Conservation (phyloP, 164 flowering plant species). For the Tinospora cordifolia region DNA sequence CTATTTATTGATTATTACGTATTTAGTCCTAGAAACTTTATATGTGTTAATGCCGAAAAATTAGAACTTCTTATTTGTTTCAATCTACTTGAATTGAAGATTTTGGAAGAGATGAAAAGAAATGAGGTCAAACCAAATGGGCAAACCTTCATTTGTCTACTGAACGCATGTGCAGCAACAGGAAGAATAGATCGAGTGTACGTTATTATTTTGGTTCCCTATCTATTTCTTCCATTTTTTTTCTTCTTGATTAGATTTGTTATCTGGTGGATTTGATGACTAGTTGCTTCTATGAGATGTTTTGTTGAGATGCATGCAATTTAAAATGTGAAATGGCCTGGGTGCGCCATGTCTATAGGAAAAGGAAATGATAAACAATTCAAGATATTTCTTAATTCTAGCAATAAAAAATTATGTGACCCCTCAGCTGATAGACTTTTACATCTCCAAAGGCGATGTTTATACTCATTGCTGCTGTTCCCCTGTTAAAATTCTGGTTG, state of each 20-base stretch:
- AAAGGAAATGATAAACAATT: neutral
- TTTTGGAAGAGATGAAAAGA: constrained; percentile 87
- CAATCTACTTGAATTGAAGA: constrained; percentile 37
- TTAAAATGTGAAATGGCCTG: neutral
- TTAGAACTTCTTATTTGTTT: constrained; percentile 11
- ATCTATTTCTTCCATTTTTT: constrained; percentile 4
- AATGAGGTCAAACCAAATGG: constrained; percentile 80
- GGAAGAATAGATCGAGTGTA: constrained; percentile 89
- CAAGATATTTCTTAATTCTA: neutral
- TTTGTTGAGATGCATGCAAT: neutral
- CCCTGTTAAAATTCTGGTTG: neutral
- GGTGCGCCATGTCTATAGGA: neutral
- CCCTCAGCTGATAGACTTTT: neutral
- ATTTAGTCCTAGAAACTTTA: neutral
- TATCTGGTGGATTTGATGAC: neutral
- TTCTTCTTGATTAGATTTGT: constrained; percentile 3
- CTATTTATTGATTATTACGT: neutral
- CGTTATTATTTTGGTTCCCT: constrained; percentile 22
- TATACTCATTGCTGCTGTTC: neutral
- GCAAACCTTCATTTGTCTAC: constrained; percentile 78
- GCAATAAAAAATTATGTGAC: neutral
- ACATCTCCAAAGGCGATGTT: neutral
- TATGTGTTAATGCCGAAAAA: neutral
- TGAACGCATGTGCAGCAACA: constrained; percentile 74
- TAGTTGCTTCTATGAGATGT: neutral